These are phyloP conservation scores for Bremia lactucae DNA, from an alignment of 352 stramenopile species.

Conservation along the genomic window DNA sequence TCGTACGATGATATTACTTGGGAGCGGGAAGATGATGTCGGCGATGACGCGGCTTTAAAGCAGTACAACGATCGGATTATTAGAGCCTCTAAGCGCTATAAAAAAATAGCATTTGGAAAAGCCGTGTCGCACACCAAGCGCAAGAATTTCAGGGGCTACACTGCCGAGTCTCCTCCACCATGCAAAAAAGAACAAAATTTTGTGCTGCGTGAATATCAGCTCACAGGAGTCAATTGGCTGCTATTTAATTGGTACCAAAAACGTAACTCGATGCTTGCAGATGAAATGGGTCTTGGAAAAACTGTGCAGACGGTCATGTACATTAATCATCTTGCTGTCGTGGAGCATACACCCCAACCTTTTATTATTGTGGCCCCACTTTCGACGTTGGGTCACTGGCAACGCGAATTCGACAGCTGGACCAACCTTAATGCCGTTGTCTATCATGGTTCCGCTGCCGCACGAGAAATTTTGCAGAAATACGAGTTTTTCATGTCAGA, in stretches of 20 bases:
- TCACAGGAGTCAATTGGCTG: conserved; percentile 99
- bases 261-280: conserved; percentile 97
- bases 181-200: conserved; percentile 52
- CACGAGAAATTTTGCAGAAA: conserved; percentile 86
- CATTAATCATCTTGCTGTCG: conserved; percentile 92
- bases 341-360: conserved; percentile 90
- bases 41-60: conserved; percentile 69
- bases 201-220: conserved; percentile 96
- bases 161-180: conserved; percentile 35
- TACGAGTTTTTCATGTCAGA: conserved; percentile 90
- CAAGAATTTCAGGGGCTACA: conserved; percentile 75
- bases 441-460: conserved; percentile 92
- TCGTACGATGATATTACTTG: conserved; percentile 97
- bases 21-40: conserved; percentile 95
- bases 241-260: conserved; percentile 97
- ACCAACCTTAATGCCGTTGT: conserved; percentile 97
- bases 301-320: conserved; percentile 93
- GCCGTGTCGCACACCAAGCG: conserved; percentile 26
- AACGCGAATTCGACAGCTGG: conserved; percentile 92
- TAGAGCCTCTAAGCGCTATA: conserved; percentile 38
- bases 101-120: conserved; percentile 30
- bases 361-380: conserved; percentile 97
- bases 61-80: conserved; percentile 69
- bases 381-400: conserved; percentile 97
- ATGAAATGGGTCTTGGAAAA: conserved; percentile 98